phyloP scores from a whole-genome alignment of 2,329 filamentous ascomycete species.

The Cladophialophora bantiana region DNA sequence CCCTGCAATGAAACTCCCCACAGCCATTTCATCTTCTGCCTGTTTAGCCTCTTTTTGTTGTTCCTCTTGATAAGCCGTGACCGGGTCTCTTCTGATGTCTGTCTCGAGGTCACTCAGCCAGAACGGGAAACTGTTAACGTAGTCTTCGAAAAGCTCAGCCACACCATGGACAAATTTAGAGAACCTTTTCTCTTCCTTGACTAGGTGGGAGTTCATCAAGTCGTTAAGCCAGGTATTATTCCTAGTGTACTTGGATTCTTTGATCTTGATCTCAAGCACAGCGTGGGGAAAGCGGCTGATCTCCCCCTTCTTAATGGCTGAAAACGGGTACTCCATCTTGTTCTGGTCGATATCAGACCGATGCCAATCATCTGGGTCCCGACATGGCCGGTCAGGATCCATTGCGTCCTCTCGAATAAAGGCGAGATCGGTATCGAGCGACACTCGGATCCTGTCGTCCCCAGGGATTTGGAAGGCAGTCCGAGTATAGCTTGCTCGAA shows the following conservation, averaged over 20 bases:
- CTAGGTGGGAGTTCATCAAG: slow-evolving; percentile 88
- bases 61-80: slow-evolving; percentile 88
- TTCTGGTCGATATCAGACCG: slow-evolving; percentile 84
- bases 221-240: slow-evolving; percentile 87
- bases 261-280: slow-evolving; percentile 89
- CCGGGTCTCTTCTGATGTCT: slow-evolving; percentile 92
- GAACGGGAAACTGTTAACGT: slow-evolving; percentile 95
- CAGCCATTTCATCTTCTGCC: slow-evolving; percentile 85
- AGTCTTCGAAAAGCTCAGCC: slow-evolving; percentile 89
- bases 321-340: slow-evolving; percentile 86
- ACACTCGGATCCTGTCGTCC: slow-evolving; percentile 87
- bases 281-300: slow-evolving; percentile 90
- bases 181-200: slow-evolving; percentile 87
- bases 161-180: slow-evolving; percentile 97
- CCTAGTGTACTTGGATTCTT: slow-evolving; percentile 68
- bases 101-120: slow-evolving; percentile 92
- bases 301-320: slow-evolving; percentile 85
- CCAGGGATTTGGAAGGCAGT: slow-evolving; percentile 96
- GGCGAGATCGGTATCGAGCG: slow-evolving; percentile 89
- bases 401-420: slow-evolving; percentile 80
- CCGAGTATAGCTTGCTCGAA: slow-evolving; percentile 91
- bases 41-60: slow-evolving; percentile 81
- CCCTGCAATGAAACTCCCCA: slow-evolving; percentile 82
- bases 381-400: slow-evolving; percentile 83
- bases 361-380: slow-evolving; percentile 89